Evolutionary conservation across 1,284 basidiomycete genomes (phyloP).

Genomic region (Vanrija sp.): DNA sequence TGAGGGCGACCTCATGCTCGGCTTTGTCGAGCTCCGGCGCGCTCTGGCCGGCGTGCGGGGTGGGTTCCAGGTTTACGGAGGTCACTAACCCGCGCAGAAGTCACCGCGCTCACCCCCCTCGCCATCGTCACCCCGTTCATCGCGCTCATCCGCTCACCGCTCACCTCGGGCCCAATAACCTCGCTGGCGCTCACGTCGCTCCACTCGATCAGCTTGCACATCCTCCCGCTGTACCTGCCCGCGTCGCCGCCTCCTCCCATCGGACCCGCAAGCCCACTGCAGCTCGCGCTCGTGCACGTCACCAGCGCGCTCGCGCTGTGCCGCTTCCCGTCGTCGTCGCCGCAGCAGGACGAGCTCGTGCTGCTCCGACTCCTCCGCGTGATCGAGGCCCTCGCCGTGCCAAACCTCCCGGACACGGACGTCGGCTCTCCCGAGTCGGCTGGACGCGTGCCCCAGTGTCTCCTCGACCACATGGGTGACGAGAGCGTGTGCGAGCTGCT

Average conservation of each 20-base stretch:
- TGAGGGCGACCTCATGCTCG: slow-evolving; percentile 72
- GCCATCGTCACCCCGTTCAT: slow-evolving; percentile 80
- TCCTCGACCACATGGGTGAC: slow-evolving; percentile 64
- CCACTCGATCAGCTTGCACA: slow-evolving; percentile 78
- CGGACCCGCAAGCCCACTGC: slow-evolving; percentile 35
- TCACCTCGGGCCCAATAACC: slow-evolving; percentile 92
- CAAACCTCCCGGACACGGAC: slow-evolving; percentile 34
- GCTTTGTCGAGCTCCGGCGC: slow-evolving; percentile 81
- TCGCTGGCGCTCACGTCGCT: slow-evolving; percentile 80
- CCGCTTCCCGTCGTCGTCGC: slow-evolving; percentile 96
- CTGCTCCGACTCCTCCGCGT: slow-evolving; percentile 86
- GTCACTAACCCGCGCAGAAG: slow-evolving; percentile 51
- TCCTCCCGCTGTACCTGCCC: slow-evolving; percentile 53
- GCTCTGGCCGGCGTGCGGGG: slow-evolving; percentile 68
- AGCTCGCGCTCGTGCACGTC: slow-evolving; percentile 69
- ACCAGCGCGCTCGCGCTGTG: slow-evolving; percentile 89
- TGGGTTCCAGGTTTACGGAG: slow-evolving; percentile 47
- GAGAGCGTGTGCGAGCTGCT: slow-evolving; percentile 97
- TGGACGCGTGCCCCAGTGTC: slow-evolving; percentile 27
- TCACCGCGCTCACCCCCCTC: slow-evolving; percentile 58
- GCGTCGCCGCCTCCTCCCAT: slow-evolving; percentile 42
- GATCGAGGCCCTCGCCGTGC: slow-evolving; percentile 77
- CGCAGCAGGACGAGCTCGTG: slow-evolving; percentile 92
- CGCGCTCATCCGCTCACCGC: slow-evolving; percentile 82
- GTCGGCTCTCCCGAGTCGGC: slow-evolving; percentile 6